Base-by-base conservation (phyloP, 108 stramenopile genomes). In the Asterionellopsis glacialis region DNA sequence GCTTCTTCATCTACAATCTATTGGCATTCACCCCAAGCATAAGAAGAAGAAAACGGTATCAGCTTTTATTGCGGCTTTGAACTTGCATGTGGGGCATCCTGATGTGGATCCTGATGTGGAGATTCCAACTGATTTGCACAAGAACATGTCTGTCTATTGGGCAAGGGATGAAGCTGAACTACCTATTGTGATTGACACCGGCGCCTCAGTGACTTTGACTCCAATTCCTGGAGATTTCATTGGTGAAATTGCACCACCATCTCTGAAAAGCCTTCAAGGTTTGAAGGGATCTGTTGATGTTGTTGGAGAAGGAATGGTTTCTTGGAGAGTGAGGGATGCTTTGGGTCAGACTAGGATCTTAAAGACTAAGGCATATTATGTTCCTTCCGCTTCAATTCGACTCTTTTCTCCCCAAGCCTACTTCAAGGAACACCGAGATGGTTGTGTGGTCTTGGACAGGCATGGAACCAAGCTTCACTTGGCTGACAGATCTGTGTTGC, bases 131-230 rank as follows among this genome's bases (percentile, higher is more conserved):
- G 16, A 13, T 51, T 16, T 51, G 16, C 10, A 10, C 16, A 12
- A 10, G 16, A 12, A 11, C 11, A 13, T 10, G 50, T 51, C n/a
- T 18, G 15, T 13, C 11, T 15, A n/a, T n/a, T n/a, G n/a, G n/a
- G n/a, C n/a, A n/a, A n/a, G n/a, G n/a, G n/a, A n/a, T n/a, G n/a
- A n/a, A n/a, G n/a, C n/a, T n/a, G n/a, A n/a, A 52, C 51, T 48
- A 44, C 57, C 74, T 0, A 54, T 75, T 6, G 64, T 75, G 11
- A 63, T 70, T 50, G 69, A 75, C 40, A 66, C 74, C 9, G 69
- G 74, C 18, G 62, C 62, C 4, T 64, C 63, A 0, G 23, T 59
- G 23, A 53, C 59, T n/a, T 43, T 75, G 22, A 75, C 64, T 7
- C 74, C 74, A 42, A 28, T 26, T 18, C 14, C 13, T 9, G 7